Evolutionary conservation across 2,329 filamentous ascomycete species (phyloP), one percentile per base, ranked within the genome.

Genomic region (Diplodia sapinea): DNA sequence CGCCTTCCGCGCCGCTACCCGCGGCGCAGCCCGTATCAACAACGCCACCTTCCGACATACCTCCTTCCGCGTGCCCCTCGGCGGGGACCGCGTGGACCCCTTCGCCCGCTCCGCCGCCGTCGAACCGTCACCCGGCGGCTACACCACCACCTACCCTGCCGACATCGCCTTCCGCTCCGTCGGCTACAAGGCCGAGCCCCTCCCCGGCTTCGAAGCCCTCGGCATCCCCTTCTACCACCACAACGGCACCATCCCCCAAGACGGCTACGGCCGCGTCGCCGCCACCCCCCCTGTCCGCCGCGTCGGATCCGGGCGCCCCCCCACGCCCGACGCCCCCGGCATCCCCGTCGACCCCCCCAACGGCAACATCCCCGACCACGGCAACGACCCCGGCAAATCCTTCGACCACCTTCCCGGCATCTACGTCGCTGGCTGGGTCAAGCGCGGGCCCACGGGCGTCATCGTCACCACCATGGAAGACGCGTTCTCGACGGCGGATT

Each of bases 391-490:
- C 62, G 87, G 96, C 23, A 81, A 82, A 71, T 79, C 84, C 69
- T 9, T 82, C 71, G 36, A 36, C n/a, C 75, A 86, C 77, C 74
- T 91, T 0, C 87, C 89, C 0, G 93, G 94, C 0, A 79, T 97
- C 33, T 99, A 99, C 80, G 96, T 93, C 71, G 91, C 94, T 17
- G 95, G 95, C 0, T 99, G 95, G 95, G 93, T 97, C 11, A 98
- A 98, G 81, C 87, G 91, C 43, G 95, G 95, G 0, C 94, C 95
- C 0, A 97, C 93, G 0, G 95, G 95, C 2, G 94, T 98, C 3
- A 99, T 99, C 77, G 94, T 94, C 1, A 93, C 90, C 36, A 99
- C 95, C 0, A 96, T 99, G 93, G 88, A 91, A 69, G 95, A 99
- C 77, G 94, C 95, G 0, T 99, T 98, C 74, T 86, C 87, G 9